A percentile compares a stretch with the other conserved stretches of the same genome.
Evolutionary conservation across 2,329 filamentous ascomycete genomes (phyloP).

Genomic region (Colletotrichum musae): DNA sequence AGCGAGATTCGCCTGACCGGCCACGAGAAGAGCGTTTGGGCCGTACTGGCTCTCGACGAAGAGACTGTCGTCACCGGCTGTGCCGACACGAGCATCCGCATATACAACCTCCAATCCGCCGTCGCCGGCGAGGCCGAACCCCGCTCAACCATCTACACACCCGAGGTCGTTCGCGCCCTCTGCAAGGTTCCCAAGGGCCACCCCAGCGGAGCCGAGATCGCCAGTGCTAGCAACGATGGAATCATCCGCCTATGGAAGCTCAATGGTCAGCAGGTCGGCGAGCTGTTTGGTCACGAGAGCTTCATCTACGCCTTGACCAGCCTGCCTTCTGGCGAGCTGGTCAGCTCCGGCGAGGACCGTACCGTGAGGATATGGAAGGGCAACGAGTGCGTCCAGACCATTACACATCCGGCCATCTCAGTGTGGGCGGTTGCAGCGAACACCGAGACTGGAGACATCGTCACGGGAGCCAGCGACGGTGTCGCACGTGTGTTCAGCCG

Average conservation of each 20-base stretch:
- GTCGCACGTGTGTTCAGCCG: constrained; percentile 88
- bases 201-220: constrained; percentile 89
- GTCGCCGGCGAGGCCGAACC: constrained; percentile 69
- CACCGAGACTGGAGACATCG: constrained; percentile 87
- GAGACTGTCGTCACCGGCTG: constrained; percentile 90
- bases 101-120: constrained; percentile 80
- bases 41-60: constrained; percentile 86
- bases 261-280: constrained; percentile 80
- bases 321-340: constrained; percentile 86
- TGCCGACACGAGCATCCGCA: constrained; percentile 89
- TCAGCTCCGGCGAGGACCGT: constrained; percentile 94
- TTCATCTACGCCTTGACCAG: constrained; percentile 91
- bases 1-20: constrained; percentile 77
- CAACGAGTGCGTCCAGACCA: constrained; percentile 89
- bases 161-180: constrained; percentile 90
- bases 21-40: constrained; percentile 87
- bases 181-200: constrained; percentile 84
- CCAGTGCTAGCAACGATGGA: constrained; percentile 94
- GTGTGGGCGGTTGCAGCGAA: constrained; percentile 95
- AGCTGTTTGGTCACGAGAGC: constrained; percentile 90
- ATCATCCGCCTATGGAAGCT: constrained; percentile 90
- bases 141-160: constrained; percentile 71
- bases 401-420: constrained; percentile 96
- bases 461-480: constrained; percentile 92
- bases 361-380: constrained; percentile 92